phyloP scores from a whole-genome alignment of 1,284 basidiomycete genomes.

The Ganoderma multipileum region DNA sequence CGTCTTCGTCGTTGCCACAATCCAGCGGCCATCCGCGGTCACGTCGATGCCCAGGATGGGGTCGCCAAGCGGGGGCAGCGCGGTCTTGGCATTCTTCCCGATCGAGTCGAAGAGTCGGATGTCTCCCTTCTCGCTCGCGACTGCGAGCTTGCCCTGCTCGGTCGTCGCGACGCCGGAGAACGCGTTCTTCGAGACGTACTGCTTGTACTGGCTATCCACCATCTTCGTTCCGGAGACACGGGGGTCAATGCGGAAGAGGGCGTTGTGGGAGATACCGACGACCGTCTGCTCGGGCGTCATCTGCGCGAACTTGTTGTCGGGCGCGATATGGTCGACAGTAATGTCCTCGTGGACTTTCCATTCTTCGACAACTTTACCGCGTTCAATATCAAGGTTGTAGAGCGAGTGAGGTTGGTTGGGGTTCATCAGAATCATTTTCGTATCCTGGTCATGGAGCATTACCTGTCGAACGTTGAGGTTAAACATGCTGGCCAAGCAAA shows the following conservation, averaged over 20 bases:
- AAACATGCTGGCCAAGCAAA: not conserved
- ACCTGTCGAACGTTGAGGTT: slow-evolving; percentile 55
- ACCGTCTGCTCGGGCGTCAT: slow-evolving; percentile 94
- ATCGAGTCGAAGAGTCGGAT: slow-evolving; percentile 95
- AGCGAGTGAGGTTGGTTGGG: slow-evolving; percentile 85
- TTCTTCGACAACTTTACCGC: slow-evolving; percentile 97
- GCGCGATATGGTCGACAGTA: slow-evolving; percentile 88
- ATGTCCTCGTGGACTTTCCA: slow-evolving; percentile 96
- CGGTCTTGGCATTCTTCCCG: slow-evolving; percentile 99
- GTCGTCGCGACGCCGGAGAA: slow-evolving; percentile 96
- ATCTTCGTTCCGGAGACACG: slow-evolving; percentile 91
- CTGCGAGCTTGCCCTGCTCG: slow-evolving; percentile 85
- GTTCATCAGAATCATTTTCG: slow-evolving; percentile 95
- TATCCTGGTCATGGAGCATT: slow-evolving; percentile 98
- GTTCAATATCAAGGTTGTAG: slow-evolving; percentile 93
- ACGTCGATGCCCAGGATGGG: slow-evolving; percentile 96
- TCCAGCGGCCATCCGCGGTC: slow-evolving; percentile 92
- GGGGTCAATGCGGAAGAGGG: slow-evolving; percentile 97
- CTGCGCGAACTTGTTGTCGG: slow-evolving; percentile 94
- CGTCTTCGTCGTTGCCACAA: slow-evolving; percentile 96
- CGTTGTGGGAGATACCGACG: slow-evolving; percentile 92
- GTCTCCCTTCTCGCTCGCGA: slow-evolving; percentile 97
- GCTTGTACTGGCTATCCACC: slow-evolving; percentile 96
- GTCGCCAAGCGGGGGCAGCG: slow-evolving; percentile 94
- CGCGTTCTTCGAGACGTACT: slow-evolving; percentile 94